Evolutionary conservation across 2,329 filamentous ascomycete species (phyloP), one percentile per base, ranked within the genome.

Genomic region (Rutstroemia sp.): DNA sequence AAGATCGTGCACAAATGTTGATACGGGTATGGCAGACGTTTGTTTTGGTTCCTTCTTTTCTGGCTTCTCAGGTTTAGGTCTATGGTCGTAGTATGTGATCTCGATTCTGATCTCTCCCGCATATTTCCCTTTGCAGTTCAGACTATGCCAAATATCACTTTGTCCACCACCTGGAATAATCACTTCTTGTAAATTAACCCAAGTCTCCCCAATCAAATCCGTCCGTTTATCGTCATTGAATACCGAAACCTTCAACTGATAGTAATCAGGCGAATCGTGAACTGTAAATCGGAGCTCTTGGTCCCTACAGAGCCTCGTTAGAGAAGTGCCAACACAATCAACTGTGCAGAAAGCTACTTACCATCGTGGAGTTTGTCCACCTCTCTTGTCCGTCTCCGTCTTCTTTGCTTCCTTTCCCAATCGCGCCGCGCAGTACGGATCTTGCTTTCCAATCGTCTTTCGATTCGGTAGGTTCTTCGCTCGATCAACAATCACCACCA

Each of bases 141-240:
- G 76, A 58, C 78, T 84, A 70, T 96, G 92, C 94, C 94, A 99
- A 55, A 89, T 77, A 72, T 99, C 94, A 68, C 82, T 91, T 73
- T 96, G 90, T n/a, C 94, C 92, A 49, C 94, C 94, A 48, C 94
- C 92, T 2, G 84, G 78, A 19, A 92, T 79, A 60, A 99, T 81
- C 65, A 99, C 88, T 64, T 83, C 80, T 63, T 85, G 84, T 58
- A 99, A 78, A 67, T 89, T 87, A 57, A 97, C 82, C 86, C 89
- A 96, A 6, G 89, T 85, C 73, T 99, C 94, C 62, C 94, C 94
- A 65, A 99, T 96, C 62, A 99, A 73, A 64, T 99, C 94, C 0
- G 92, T 97, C 75, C 88, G 95, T 76, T 96, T 97, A 73, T 99
- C 94, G 67, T 99, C 94, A 69, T 96, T 96, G 75, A 99, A 99